A percentile compares a stretch with the other conserved stretches of the same genome.
phyloP scores from a whole-genome alignment of 768 basidiomycete species.

The Tricholomella constricta region DNA sequence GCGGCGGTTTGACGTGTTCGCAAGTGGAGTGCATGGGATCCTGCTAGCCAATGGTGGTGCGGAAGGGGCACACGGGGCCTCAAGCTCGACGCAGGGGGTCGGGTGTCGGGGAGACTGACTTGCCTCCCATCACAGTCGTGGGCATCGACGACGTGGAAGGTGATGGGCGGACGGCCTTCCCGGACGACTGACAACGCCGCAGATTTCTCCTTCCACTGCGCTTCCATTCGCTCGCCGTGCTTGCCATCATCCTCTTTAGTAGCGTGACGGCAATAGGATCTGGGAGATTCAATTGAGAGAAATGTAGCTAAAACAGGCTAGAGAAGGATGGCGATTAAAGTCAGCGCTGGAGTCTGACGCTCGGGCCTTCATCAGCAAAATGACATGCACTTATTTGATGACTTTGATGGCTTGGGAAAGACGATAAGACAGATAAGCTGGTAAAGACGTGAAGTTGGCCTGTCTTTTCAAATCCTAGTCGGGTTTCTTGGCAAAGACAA shows the following conservation, averaged over 20 bases:
- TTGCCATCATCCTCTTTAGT: slow-evolving; percentile 29
- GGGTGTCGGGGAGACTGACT: background rate
- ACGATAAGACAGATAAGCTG: no score
- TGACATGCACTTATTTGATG: no score
- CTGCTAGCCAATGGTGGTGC: slow-evolving; percentile 31
- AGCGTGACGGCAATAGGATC: no score
- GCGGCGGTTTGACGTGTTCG: slow-evolving; percentile 23
- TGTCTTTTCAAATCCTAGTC: no score
- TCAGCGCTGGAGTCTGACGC: no score
- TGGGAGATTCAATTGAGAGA: no score
- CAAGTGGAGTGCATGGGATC: slow-evolving; percentile 33
- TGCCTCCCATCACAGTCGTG: background rate
- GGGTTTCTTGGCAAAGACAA: no score
- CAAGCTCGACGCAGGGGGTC: background rate
- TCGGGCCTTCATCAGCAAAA: no score
- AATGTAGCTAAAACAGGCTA: no score
- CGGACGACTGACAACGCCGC: slow-evolving; percentile 3
- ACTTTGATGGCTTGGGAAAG: no score
- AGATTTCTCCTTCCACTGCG: slow-evolving; percentile 16
- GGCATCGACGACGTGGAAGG: slow-evolving; percentile 1
- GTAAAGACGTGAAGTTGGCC: no score
- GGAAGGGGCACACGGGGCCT: slow-evolving; percentile 15
- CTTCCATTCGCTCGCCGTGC: slow-evolving; percentile 17
- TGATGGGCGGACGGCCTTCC: slow-evolving; percentile 1
- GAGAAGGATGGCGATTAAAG: no score